Evolutionary conservation across 2,329 filamentous ascomycete species (phyloP), one percentile per base, ranked within the genome.

Genomic region (Akanthomyces muscarius): DNA sequence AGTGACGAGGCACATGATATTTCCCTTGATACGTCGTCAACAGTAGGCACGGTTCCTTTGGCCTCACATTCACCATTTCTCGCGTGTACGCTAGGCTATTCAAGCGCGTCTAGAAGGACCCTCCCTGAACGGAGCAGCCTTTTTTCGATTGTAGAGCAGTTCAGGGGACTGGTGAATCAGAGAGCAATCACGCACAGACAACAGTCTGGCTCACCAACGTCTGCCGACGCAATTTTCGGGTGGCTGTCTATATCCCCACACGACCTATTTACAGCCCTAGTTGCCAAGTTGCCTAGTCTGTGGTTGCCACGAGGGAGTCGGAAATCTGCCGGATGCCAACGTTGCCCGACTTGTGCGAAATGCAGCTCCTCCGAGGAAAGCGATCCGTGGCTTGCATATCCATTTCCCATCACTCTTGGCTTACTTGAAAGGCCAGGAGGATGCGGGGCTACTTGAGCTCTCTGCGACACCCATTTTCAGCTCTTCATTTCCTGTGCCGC

Each of bases 111-210:
- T n/a, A n/a, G 18, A 50, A 7, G 16, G 45, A n/a, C 21, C 54
- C n/a, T 36, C 44, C 53, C 6, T 18, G 36, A 13, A 51, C 23
- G 16, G 21, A 13, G 10, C 55, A 58, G 36, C 33, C 41, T 47
- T 36, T 25, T 30, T 56, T 36, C 5, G 53, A 36, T 33, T 23
- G 42, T n/a, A 36, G 18, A 45, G 21, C 25, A 42, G 21, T 10
- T 5, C 33, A 54, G 52, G 36, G 23, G 50, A 53, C 50, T 4
- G 30, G 18, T 52, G 33, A 58, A 36, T 33, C 44, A 51, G 5
- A 50, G 45, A 28, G 33, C 45, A 59, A 50, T 47, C 56, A 42
- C 56, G 56, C 56, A 59, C 56, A 44, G 45, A 59, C 56, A 18
- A 30, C 11, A 16, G 14, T 8, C 48, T 41, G 44, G 30, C 33